Evolutionary conservation across 441 rosid species (phyloP), one percentile per base, ranked within the genome.

Genomic region (Mallotus japonicus): DNA sequence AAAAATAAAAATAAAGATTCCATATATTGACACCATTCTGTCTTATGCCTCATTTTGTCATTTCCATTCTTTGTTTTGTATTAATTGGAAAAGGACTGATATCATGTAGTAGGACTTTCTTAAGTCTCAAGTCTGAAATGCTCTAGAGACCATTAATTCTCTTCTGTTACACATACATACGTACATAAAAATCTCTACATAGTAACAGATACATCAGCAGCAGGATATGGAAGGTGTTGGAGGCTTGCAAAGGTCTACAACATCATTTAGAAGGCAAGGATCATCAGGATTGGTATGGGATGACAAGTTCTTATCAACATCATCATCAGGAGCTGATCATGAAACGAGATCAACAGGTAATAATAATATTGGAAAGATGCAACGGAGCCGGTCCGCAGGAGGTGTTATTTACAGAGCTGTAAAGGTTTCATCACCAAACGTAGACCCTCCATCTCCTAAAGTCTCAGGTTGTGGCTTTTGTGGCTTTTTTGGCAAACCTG

Each of bases 371-470:
- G 51, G 42, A 24, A 47, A 55, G 60, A 6, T 71, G 61, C 86
- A 75, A 13, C 77, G 65, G 3, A 70, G 71, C 19, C 32, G 80
- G n/a, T 65, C 59, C 28, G 82, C 71, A 44, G 71, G 65, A 15
- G 37, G 59, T 1, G 49, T 65, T 5, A 74, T 8, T 6, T 62
- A 75, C 62, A 62, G 84, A 73, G 59, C 87, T 82, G 32, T 73
- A 73, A 68, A 85, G 61, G 72, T 73, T 81, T 55, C 78, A n/a
- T 84, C 80, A 82, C 82, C 70, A 46, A 83, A 1, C 87, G 82
- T 80, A 9, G 97, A 92, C 17, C 98, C 98, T 9, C 96, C 97
- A 34, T 93, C 98, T 65, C 98, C 97, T n/a, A 89, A 85, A 81
- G 68, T 92, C 6, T 87, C 96, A 0, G 85, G 87, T 2, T 93